Evolutionary conservation across 225 moss, liverwort and hornwort species (phyloP).

Genomic region (Pseudisothecium myosuroides): DNA sequence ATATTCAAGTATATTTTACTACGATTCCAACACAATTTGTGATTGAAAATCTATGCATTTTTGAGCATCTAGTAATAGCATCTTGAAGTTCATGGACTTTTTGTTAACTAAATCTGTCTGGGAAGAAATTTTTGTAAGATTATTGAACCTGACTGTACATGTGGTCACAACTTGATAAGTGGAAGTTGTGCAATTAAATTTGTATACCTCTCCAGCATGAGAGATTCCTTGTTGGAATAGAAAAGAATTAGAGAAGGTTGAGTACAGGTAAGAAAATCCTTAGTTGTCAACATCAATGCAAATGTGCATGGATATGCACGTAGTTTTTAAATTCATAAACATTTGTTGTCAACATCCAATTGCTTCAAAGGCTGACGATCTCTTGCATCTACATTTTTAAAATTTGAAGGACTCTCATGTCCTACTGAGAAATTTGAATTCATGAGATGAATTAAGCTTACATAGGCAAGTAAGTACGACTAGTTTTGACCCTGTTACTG

Average conservation of each 20-base stretch:
- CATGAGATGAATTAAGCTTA: neutral
- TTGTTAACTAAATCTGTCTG: rapidly evolving
- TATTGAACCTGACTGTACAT: neutral
- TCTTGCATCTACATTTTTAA: no score
- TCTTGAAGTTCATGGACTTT: neutral
- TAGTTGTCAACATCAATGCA: neutral
- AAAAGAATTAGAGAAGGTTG: neutral
- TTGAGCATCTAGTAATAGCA: neutral
- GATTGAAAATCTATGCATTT: neutral
- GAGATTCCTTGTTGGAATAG: neutral
- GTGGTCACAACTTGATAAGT: neutral
- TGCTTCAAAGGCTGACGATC: neutral
- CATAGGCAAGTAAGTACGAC: neutral
- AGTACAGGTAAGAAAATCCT: neutral
- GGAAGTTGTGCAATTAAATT: neutral
- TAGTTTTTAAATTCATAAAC: neutral
- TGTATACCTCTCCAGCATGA: neutral
- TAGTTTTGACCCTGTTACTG: neutral
- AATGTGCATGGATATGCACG: neutral
- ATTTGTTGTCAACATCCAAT: neutral
- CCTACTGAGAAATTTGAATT: neutral
- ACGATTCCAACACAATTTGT: rapidly evolving
- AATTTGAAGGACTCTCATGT: neutral
- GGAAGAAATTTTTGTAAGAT: no score
- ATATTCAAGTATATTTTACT: neutral